Conservation (phyloP, 2,329 filamentous ascomycete genomes). For the Rosellinia necatrix region DNA sequence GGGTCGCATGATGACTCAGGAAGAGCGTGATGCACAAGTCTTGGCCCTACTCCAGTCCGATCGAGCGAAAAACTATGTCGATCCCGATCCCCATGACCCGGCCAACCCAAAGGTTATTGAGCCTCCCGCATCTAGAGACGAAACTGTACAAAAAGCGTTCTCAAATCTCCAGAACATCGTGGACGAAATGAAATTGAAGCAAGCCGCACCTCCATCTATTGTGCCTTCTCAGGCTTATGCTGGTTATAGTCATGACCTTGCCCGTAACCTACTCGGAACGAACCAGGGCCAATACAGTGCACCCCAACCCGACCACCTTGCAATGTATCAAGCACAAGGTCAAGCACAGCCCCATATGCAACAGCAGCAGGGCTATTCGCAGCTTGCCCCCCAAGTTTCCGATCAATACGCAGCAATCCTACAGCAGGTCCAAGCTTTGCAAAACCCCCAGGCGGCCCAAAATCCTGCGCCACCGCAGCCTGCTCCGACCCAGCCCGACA, state of each 20-base stretch:
- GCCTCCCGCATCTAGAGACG: constrained; percentile 49
- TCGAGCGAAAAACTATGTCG: constrained; percentile 48
- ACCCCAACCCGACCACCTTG: constrained; percentile 13
- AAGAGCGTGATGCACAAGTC: constrained; percentile 45
- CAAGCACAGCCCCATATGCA: constrained; percentile 28
- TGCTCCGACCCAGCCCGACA: constrained; percentile 31
- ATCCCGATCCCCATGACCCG: constrained; percentile 46
- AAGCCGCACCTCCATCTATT: constrained; percentile 54
- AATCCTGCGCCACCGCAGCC: constrained; percentile 22
- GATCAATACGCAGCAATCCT: constrained; percentile 34
- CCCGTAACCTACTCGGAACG: too few species aligned
- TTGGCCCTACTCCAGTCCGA: constrained; percentile 52
- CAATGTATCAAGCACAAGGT: constrained; percentile 23
- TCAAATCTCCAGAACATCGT: constrained; percentile 50
- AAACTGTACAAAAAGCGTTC: constrained; percentile 48
- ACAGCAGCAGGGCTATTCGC: constrained; percentile 26
- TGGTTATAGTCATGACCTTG: constrained; percentile 50
- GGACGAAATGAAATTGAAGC: constrained; percentile 49
- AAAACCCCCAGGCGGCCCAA: constrained; percentile 30
- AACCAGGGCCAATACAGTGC: constrained; percentile 2
- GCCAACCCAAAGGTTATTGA: constrained; percentile 39
- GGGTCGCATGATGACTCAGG: constrained; percentile 42
- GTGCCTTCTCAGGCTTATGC: constrained; percentile 60
- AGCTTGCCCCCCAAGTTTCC: constrained; percentile 25
- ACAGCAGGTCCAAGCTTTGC: constrained; percentile 36